A percentile compares a stretch with the other conserved stretches of the same genome.
These are phyloP conservation scores for Leccinum longicurvipes DNA, from an alignment of 768 basidiomycete genomes.

Conservation along the genomic window DNA sequence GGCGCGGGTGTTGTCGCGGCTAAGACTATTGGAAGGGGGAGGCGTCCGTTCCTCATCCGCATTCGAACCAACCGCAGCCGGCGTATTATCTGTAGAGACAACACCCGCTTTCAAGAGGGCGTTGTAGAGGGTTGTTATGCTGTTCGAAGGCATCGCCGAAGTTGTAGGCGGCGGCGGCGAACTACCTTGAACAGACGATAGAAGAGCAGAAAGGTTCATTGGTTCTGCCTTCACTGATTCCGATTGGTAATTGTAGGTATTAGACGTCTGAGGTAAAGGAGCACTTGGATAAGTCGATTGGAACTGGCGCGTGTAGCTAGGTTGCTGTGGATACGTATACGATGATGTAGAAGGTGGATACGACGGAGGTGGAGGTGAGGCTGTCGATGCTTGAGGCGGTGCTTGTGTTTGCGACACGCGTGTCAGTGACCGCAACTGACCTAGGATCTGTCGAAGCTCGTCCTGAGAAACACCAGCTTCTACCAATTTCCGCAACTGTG, in stretches of 20 bases:
- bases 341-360: conserved; percentile 23
- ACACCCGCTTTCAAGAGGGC: conserved; percentile 80
- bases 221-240: conserved; percentile 30
- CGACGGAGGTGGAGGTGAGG: conserved; percentile 27
- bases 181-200: conserved; percentile 25
- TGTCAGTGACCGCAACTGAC: conserved; percentile 62
- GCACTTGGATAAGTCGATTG: conserved; percentile 31
- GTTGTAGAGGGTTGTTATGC: conserved; percentile 58
- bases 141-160: conserved; percentile 26
- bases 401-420: conserved; percentile 38
- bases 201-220: conserved; percentile 28
- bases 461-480: conserved; percentile 78
- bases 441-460: conserved; percentile 72
- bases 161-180: conserved; percentile 18
- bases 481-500: conserved; percentile 65
- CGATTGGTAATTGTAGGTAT: conserved; percentile 24
- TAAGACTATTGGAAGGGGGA: conserved; percentile 34
- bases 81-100: conserved; percentile 53
- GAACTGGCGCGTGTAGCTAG: conserved; percentile 27
- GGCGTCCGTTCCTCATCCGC: conserved; percentile 27
- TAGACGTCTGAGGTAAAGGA: conserved; percentile 32
- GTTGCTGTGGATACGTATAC: conserved; percentile 31
- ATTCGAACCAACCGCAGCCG: conserved; percentile 43
- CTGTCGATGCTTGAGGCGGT: conserved; percentile 30
- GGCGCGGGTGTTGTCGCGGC: conserved; percentile 47